Base-by-base conservation (phyloP, 768 basidiomycete species). In the Lactarius hatsudake region DNA sequence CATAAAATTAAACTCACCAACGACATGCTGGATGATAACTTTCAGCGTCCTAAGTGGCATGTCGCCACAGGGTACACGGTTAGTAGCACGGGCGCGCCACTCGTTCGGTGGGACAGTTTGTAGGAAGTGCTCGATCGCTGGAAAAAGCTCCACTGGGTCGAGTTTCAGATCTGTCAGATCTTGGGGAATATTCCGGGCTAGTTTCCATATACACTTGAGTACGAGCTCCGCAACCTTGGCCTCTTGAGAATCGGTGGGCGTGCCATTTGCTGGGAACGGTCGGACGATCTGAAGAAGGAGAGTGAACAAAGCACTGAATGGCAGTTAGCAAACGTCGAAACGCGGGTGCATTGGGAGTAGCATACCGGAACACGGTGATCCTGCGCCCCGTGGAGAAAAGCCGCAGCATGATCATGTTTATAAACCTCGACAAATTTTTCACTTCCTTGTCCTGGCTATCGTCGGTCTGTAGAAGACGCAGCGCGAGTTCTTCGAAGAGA, bases 21-120 rank as follows among this genome's bases (percentile, higher is more conserved):
- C 93, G 64, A 98, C 86, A 75, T 96, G 94, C 78, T 98, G 97
- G 42, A 99, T 92, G 72, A 99, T 93, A 51, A 97, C 96, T 81
- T 99, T 99, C 76, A 98, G 93, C 2, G 97, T 98, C 68, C 97
- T 83, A 65, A 99, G 78, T 2, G 97, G 97, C 96, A 98, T 96
- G 73, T 99, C 97, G 30, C 95, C 96, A 74, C 96, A 91, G 3
- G 97, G 96, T 1, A 98, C 87, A 69, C 90, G 91, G 74, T 93
- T 94, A 0, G 89, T 89, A 12, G 94, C 93, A 69, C 97, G 83
- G 15, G 91, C 89, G 61, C 96, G 87, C 94, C 96, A 99, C 76
- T 97, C 95, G 68, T 94, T 95, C 1, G 97, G 97, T 56, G 94
- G 91, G 34, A 98, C 89, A 1, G 90, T 93, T 74, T 94, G 90